Evolutionary conservation across 2,329 filamentous ascomycete genomes (phyloP), one percentile per base, ranked within the genome.

Genomic region (Lasiodiplodia citricola): DNA sequence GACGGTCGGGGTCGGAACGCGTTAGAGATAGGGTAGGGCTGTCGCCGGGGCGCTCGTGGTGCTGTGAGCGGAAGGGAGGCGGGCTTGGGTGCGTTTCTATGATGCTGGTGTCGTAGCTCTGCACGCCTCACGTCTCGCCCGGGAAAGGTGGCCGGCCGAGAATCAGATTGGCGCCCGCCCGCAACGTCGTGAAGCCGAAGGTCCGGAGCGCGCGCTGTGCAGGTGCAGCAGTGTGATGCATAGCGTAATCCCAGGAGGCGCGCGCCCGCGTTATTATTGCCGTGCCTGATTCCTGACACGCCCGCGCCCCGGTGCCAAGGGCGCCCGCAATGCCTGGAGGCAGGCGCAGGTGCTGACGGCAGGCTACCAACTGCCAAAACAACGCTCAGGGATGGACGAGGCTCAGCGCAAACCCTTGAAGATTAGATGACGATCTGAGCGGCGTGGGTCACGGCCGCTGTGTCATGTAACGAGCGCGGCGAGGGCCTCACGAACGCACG

Each of bases 401-500:
- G 63, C 63, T 66, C 63, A 66, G 63, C 63, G 38, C 63, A 37
- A 55, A 56, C 63, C 63, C 63, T 64, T 56, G 63, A 66, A 66
- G 63, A 66, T 66, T 66, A 66, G 63, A 66, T 66, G 63, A 66
- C 28, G 63, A 66, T 66, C 63, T 38, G 63, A 66, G 63, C 63
- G 63, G 50, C 37, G 63, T 66, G 63, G 63, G 63, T 56, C 63
- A 23, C 62, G 50, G 63, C 63, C 63, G 38, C 52, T 66, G 63
- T 66, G 63, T 66, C 63, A 66, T 66, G 63, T 55, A 66, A 66
- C 63, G 63, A 66, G 63, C 47, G 60, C 35, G 55, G 18, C 55
- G 55, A 16, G 31, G 31, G 55, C 55, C 28, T 52, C 60, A 52
- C 38, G 16, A 38, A 16, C 57, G 18, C 55, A 31, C 57, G 57